Evolutionary conservation across 768 basidiomycete genomes (phyloP).

Genomic region (Tulasnella sp.): DNA sequence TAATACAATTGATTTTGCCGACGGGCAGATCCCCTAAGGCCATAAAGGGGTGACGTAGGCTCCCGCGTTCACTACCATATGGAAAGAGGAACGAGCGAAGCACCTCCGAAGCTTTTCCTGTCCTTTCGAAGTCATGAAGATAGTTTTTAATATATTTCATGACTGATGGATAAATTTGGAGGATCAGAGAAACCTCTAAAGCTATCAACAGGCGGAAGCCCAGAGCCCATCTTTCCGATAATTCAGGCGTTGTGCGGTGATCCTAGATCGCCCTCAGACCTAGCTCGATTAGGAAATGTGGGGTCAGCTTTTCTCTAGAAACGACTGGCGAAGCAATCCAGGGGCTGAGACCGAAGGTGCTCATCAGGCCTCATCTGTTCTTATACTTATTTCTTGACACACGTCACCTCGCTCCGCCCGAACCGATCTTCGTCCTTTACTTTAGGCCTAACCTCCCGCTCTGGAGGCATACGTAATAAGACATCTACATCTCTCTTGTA

Average conservation of each 20-base stretch:
- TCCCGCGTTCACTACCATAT: no score
- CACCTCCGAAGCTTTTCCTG: neutral
- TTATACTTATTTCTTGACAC: neutral
- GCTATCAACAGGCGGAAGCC: neutral
- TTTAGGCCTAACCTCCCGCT: neutral
- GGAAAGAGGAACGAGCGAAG: no score
- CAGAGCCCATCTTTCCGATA: neutral
- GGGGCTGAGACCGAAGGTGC: neutral
- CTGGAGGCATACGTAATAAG: neutral
- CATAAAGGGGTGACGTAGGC: no score
- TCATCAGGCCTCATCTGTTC: neutral
- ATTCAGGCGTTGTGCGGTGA: neutral
- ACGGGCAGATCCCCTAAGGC: neutral
- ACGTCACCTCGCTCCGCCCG: neutral
- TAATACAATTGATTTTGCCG: neutral
- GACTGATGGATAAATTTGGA: neutral
- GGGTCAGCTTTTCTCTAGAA: neutral
- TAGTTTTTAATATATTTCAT: no score
- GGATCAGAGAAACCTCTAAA: neutral
- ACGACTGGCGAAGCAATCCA: neutral
- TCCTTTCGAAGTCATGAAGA: neutral
- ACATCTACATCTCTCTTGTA: neutral
- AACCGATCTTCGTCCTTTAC: neutral
- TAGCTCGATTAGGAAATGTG: no score
- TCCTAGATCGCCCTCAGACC: neutral